These are phyloP conservation scores for Dittrichia graveolens DNA, from an alignment of 129 eudicot species.

Conservation along the genomic window DNA sequence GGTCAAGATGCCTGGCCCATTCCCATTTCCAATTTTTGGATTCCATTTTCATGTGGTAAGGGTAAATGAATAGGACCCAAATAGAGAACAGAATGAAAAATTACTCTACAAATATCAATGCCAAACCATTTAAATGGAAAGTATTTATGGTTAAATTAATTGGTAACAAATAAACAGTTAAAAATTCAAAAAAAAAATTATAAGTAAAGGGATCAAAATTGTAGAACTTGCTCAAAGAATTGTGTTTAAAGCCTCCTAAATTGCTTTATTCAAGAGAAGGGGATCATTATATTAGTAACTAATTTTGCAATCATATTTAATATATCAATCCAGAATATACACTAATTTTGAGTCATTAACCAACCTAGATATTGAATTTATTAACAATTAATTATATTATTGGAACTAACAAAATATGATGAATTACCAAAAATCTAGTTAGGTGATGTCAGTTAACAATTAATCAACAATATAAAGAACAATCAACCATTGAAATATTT, in stretches of 20 bases:
- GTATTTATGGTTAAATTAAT: neutral
- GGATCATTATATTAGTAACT: neutral
- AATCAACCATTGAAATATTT: neutral
- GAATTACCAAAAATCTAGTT: neutral
- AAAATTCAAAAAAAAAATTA: neutral
- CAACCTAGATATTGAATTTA: too few relatives aligned
- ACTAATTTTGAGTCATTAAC: neutral
- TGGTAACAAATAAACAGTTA: neutral
- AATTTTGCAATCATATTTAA: neutral
- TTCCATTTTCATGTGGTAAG: slow-evolving; percentile 9
- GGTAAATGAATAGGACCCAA: neutral
- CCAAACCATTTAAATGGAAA: neutral
- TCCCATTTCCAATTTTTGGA: neutral
- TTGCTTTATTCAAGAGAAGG: neutral
- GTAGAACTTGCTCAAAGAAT: neutral
- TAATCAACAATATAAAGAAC: neutral
- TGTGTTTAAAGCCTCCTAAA: neutral
- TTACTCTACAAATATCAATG: neutral
- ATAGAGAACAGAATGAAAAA: neutral
- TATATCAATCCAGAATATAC: neutral
- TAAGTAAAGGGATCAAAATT: neutral
- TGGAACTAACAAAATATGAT: neutral
- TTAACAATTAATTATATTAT: too few relatives aligned
- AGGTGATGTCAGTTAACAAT: neutral
- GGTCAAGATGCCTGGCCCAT: neutral